Base-by-base conservation (phyloP, 768 basidiomycete species). In the Suillus alpinus region DNA sequence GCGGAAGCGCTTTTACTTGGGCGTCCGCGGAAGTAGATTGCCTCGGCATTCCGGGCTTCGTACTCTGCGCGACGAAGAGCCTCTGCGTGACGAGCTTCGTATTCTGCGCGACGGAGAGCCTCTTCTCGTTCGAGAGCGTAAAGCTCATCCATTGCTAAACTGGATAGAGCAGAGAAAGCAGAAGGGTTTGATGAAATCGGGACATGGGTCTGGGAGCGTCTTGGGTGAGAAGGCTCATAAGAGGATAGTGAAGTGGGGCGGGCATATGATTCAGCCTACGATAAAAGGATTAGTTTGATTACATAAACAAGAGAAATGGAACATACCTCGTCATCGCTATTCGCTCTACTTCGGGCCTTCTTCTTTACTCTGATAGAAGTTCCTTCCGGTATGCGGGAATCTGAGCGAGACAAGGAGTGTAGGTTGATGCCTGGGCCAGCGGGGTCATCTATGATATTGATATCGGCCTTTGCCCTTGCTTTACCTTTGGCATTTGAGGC, bases 111-210 rank as follows among this genome's bases (percentile, higher is more conserved):
- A 20, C 94, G 82, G 36, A 87, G 73, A 3, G 92, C 89, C 72
- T 97, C 95, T 62, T 88, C 83, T 41, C 87, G 87, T 71, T 98
- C 95, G 34, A 98, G 86, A 66, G 88, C 87, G 67, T 91, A 89
- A 8, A 98, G 82, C 70, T 97, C 93, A 60, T 93, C 93, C 76
- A 95, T 89, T 3, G 95, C 94, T 20, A 90, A 78, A 34, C 78
- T 88, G 49, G 89, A 88, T 20, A 92, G 73, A 1, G 88, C 81
- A n/a, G 84, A 83, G 67, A 91, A 85, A 2, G 89, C 80, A 37
- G 85, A 73, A 13, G 76, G 72, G 66, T 77, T 73, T 50, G 60
- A 68, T 66, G 68, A 67, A 44, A 55, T 67, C 36, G 61, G 70
- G 12, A 65, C 60, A 60, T 67, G 72, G 1, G 65, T 68, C 37